phyloP scores from a whole-genome alignment of 2,329 filamentous ascomycete genomes.

The Epichloe sp. region DNA sequence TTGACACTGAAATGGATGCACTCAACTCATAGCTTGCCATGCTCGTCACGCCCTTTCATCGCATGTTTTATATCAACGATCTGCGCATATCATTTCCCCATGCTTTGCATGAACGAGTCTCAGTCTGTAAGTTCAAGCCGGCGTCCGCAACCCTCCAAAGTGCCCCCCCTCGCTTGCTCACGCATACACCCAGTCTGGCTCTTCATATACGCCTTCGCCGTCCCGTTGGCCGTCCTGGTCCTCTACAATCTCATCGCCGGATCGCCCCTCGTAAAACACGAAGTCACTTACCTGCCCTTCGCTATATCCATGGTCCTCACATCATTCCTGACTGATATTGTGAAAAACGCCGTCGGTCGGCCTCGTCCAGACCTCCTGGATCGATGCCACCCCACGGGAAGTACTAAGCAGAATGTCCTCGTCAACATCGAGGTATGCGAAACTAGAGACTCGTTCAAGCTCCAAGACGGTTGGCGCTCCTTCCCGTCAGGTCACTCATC shows the following conservation, averaged over 20 bases:
- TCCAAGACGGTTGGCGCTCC: slow-evolving; percentile 75
- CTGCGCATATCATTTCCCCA: slow-evolving; percentile 75
- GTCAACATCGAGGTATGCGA: slow-evolving; percentile 62
- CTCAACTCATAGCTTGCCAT: slow-evolving; percentile 13
- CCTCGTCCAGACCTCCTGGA: slow-evolving; percentile 52
- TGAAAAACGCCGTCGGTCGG: slow-evolving; percentile 79
- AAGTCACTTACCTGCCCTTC: slow-evolving; percentile 74
- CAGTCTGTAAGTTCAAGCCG: slow-evolving; percentile 45
- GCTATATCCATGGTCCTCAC: slow-evolving; percentile 64
- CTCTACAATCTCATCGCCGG: slow-evolving; percentile 49
- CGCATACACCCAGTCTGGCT: slow-evolving; percentile 42
- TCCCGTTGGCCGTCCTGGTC: slow-evolving; percentile 56
- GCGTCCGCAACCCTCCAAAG: too few relatives aligned
- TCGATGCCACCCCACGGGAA: slow-evolving; percentile 60
- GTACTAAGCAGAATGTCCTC: slow-evolving; percentile 35
- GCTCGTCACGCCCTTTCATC: slow-evolving; percentile 70
- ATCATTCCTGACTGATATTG: slow-evolving; percentile 71
- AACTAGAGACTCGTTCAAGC: slow-evolving; percentile 49
- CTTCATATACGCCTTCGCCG: slow-evolving; percentile 62
- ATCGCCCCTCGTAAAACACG: slow-evolving; percentile 62
- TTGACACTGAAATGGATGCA: slow-evolving; percentile 5
- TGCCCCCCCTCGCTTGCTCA: too few relatives aligned
- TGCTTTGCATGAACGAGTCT: slow-evolving; percentile 70
- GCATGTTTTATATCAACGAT: slow-evolving; percentile 85
- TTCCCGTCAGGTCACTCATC: slow-evolving; percentile 73